Conservation (phyloP, 2,329 filamentous ascomycete genomes). For the Paracorniculantispora psalliotae region DNA sequence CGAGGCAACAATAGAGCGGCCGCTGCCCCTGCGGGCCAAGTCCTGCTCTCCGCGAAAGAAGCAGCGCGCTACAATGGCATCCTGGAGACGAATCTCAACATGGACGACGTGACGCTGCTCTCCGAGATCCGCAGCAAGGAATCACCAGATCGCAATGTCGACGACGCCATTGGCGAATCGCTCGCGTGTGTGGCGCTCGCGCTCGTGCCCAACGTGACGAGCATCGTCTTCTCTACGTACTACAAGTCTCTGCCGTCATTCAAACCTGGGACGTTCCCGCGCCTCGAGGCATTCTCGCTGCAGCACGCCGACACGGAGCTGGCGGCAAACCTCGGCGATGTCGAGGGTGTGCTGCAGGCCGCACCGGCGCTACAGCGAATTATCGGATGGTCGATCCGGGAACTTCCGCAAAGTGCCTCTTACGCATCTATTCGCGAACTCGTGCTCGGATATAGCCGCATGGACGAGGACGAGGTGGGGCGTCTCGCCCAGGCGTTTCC, state of each 20-base stretch:
- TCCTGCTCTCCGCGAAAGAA: background rate
- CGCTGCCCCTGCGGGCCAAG: background rate
- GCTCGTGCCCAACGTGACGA: constrained; percentile 4
- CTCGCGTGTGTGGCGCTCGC: background rate
- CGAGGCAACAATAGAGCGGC: background rate
- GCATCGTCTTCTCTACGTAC: background rate
- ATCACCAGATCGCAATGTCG: background rate
- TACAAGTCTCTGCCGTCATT: background rate
- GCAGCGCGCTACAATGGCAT: background rate
- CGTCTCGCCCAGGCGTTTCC: background rate
- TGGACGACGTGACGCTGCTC: background rate
- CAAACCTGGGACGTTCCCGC: background rate
- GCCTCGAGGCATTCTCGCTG: background rate
- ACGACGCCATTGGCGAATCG: background rate
- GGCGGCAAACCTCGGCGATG: background rate
- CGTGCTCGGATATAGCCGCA: background rate
- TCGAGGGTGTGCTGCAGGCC: background rate
- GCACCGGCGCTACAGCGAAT: background rate
- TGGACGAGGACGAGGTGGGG: background rate
- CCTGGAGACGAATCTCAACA: background rate
- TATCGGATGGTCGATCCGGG: background rate
- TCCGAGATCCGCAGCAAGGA: background rate
- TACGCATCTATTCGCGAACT: background rate
- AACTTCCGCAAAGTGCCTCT: background rate
- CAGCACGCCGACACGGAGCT: background rate